Conservation (phyloP, 2,329 filamentous ascomycete genomes). For the Dothideomycetes sp. region DNA sequence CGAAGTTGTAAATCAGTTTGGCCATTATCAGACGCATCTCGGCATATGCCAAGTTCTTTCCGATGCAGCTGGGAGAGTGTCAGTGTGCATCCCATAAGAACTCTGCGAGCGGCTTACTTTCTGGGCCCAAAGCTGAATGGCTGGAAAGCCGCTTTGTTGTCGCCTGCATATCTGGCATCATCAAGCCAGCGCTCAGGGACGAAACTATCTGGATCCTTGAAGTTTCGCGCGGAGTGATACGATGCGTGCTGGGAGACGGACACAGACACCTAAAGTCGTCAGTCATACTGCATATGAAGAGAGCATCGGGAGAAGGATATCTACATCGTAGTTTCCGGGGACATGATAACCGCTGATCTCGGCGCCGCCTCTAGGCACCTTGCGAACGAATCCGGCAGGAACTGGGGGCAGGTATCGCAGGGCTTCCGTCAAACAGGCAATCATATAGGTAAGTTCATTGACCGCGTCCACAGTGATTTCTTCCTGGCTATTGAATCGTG, state of each 20-base stretch:
- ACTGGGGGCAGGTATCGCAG: slow-evolving; percentile 36
- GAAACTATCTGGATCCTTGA: slow-evolving; percentile 16
- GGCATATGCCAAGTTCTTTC: slow-evolving; percentile 22
- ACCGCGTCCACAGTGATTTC: slow-evolving; percentile 17
- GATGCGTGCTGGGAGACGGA: slow-evolving; percentile 12
- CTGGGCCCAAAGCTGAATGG: slow-evolving; percentile 25
- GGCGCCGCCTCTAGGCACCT: slow-evolving; percentile 17
- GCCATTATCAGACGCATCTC: slow-evolving; percentile 28
- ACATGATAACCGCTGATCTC: slow-evolving; percentile 18
- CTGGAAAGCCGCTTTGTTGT: slow-evolving; percentile 17
- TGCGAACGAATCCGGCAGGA: slow-evolving; percentile 24
- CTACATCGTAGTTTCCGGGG: slow-evolving; percentile 13
- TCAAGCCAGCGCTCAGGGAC: slow-evolving; percentile 30
- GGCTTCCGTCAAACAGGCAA: slow-evolving; percentile 35
- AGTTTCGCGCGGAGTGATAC: slow-evolving; percentile 18
- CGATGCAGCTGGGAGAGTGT: slow-evolving; percentile 10
- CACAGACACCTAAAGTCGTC: slow-evolving; percentile 10
- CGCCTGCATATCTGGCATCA: slow-evolving; percentile 15
- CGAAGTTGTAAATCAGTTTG: slow-evolving; percentile 29
- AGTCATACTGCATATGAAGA: background rate
- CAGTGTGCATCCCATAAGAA: too few species aligned
- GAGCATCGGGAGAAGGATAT: background rate
- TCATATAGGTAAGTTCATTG: slow-evolving; percentile 24
- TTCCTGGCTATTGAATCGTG: slow-evolving; percentile 22
- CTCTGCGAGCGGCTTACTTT: slow-evolving; percentile 13